Evolutionary conservation across 306 rosid genomes (phyloP).

Genomic region (Dalbergia oliveri): DNA sequence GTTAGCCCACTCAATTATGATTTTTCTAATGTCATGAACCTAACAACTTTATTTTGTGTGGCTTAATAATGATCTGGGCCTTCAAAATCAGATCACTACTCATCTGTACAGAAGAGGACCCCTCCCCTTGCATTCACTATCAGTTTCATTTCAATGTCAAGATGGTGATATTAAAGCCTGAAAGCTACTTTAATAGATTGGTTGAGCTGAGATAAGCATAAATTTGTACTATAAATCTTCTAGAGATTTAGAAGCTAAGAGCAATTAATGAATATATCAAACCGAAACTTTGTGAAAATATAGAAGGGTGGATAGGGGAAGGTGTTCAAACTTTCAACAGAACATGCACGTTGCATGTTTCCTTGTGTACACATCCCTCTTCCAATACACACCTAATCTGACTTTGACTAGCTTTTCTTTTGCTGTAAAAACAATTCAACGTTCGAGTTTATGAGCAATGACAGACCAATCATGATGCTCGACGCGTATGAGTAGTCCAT

Average conservation of each 20-base stretch:
- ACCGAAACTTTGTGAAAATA: background rate
- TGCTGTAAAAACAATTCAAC: conserved; percentile 20
- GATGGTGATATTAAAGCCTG: conserved; percentile 7
- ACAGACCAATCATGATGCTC: conserved; percentile 24
- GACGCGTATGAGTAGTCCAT: conserved; percentile 25
- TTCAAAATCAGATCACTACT: conserved; percentile 32
- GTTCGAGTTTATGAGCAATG: conserved; percentile 17
- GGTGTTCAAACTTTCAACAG: conserved; percentile 36
- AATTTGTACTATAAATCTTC: conserved; percentile 5
- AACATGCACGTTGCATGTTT: conserved; percentile 47
- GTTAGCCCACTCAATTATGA: conserved; percentile 44
- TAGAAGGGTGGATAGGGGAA: background rate
- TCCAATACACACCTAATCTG: conserved; percentile 32
- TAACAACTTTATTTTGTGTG: conserved; percentile 44
- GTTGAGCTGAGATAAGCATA: background rate
- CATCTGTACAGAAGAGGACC: background rate
- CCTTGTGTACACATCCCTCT: background rate
- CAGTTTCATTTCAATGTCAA: conserved; percentile 31
- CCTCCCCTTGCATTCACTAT: conserved; percentile 16
- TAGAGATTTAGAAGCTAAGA: background rate
- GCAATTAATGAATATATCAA: background rate
- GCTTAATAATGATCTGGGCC: conserved; percentile 33
- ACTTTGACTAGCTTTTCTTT: conserved; percentile 37
- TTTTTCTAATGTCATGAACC: conserved; percentile 37
- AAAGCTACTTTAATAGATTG: conserved; percentile 15